Percentiles rank a stretch among this genome's conserved stretches.
These are phyloP conservation scores for carrot (Daucus carota) DNA, from an alignment of 129 eudicot species.

Conservation along the genomic window DH1_v3.0 NC_030382.2:22179501-22180000, in stretches of 20 bases:
- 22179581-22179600: not conserved
- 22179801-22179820: not conserved
- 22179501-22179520: not conserved
- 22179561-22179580: too few species aligned
- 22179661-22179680: not conserved
- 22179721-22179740: too few species aligned
- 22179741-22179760: not conserved
- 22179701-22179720: not conserved
- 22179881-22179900: too few species aligned
- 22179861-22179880: too few species aligned
- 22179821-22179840: not conserved
- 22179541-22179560: not conserved
- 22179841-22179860: not conserved
- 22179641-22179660: not conserved
- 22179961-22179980: too few species aligned
- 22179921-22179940: too few species aligned
- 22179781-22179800: not conserved
- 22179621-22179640: not conserved
- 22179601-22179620: constrained; percentile 11
- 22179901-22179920: too few species aligned
- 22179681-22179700: not conserved
- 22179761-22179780: not conserved
- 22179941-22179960: too few species aligned
- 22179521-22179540: not conserved
- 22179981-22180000: too few species aligned